Evolutionary conservation across 2,329 filamentous ascomycete genomes (phyloP).

Genomic region (Diaporthe helianthi): DNA sequence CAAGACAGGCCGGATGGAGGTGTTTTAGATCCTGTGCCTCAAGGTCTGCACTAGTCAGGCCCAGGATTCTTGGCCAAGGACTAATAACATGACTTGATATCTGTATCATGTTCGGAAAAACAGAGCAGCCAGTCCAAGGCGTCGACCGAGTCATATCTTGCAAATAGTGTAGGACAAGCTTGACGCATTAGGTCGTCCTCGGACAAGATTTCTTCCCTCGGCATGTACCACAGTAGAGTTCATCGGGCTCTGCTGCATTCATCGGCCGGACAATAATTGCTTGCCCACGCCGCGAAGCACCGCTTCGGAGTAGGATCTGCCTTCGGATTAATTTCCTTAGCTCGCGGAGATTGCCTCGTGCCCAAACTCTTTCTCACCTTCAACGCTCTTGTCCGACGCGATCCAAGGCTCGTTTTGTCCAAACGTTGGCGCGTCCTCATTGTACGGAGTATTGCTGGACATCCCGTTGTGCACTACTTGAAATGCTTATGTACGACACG

Average conservation of each 20-base stretch:
- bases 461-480: background rate
- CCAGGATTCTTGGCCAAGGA: slow-evolving; percentile 12
- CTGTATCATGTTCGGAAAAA: background rate
- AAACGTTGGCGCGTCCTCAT: background rate
- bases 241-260: background rate
- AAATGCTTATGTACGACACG: background rate
- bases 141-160: slow-evolving; percentile 14
- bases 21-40: slow-evolving; percentile 22
- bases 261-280: background rate
- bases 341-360: background rate
- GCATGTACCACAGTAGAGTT: background rate
- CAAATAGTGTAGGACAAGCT: background rate
- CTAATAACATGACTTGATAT: background rate
- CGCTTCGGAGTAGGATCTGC: background rate
- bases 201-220: background rate
- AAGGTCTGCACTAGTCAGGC: slow-evolving; percentile 11
- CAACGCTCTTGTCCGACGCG: background rate
- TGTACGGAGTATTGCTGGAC: too few relatives aligned
- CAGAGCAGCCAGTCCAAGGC: background rate
- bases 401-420: background rate
- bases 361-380: background rate
- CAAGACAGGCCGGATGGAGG: slow-evolving; percentile 19
- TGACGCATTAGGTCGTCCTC: background rate
- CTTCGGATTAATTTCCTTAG: slow-evolving; percentile 4
- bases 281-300: background rate